These are phyloP conservation scores for Citeromyces hawaiiensis DNA, from an alignment of 1,139 yeast species.

Conservation along the genomic window DNA sequence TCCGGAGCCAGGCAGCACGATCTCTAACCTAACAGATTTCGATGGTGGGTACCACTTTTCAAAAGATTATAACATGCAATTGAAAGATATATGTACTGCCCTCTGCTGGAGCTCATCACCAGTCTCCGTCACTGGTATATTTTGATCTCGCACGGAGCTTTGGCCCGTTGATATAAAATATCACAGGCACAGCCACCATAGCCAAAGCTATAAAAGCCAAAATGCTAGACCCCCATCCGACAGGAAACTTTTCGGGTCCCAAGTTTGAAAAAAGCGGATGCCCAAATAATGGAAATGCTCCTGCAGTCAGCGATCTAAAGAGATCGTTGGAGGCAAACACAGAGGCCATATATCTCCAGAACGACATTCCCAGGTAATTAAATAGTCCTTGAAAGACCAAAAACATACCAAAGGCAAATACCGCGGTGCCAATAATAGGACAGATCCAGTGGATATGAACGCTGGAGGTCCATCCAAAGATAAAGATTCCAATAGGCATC, in stretches of 20 bases:
- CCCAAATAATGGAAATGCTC: constrained; percentile 67
- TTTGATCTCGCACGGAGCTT: constrained; percentile 34
- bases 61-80: too few relatives aligned
- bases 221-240: constrained; percentile 48
- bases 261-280: constrained; percentile 32
- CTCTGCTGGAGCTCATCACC: too few relatives aligned
- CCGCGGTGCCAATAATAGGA: constrained; percentile 50
- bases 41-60: too few relatives aligned
- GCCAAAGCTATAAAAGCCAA: constrained; percentile 40
- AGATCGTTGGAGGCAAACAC: constrained; percentile 75
- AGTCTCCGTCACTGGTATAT: constrained; percentile 10
- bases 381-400: constrained; percentile 17
- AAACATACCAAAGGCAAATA: constrained; percentile 43
- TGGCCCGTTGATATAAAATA: constrained; percentile 45
- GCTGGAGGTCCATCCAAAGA: constrained; percentile 66
- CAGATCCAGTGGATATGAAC: constrained; percentile 56
- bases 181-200: constrained; percentile 55
- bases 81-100: too few relatives aligned
- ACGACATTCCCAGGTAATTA: constrained; percentile 50
- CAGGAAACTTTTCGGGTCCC: constrained; percentile 19
- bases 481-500: constrained; percentile 58
- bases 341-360: constrained; percentile 54
- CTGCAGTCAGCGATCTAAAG: constrained; percentile 55
- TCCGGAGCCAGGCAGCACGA: too few relatives aligned
- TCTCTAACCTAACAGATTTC: too few relatives aligned